phyloP scores from a whole-genome alignment of 257 asterid genomes.

The Voacanga thouarsii region DNA sequence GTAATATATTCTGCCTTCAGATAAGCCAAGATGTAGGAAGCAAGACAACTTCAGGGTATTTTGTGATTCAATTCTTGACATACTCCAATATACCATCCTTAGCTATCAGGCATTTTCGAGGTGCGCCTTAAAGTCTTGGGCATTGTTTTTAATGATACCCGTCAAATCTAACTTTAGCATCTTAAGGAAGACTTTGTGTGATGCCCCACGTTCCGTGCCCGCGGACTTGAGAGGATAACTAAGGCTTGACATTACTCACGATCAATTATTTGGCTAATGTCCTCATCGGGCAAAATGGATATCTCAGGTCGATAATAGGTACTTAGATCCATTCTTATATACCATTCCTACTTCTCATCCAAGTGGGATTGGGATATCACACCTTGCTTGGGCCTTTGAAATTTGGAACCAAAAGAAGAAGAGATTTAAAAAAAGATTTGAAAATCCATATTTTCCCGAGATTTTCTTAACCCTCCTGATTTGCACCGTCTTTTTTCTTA shows the following conservation, averaged over 20 bases:
- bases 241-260: too few relatives aligned
- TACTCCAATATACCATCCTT: not conserved
- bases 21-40: not conserved
- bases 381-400: constrained; percentile 1
- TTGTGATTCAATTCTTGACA: not conserved
- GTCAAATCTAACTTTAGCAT: not conserved
- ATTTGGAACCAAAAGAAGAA: constrained; percentile 2
- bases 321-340: too few relatives aligned
- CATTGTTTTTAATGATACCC: not conserved
- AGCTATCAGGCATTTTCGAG: not conserved
- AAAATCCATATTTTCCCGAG: not conserved
- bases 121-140: constrained; percentile 2
- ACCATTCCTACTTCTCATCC: too few relatives aligned
- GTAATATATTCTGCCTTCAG: not conserved
- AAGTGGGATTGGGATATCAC: too few relatives aligned
- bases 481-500: not conserved
- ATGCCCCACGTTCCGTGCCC: too few relatives aligned
- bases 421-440: not conserved
- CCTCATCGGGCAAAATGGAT: too few relatives aligned
- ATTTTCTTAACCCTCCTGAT: not conserved
- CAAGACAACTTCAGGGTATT: not conserved
- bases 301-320: too few relatives aligned
- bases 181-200: not conserved
- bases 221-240: too few relatives aligned
- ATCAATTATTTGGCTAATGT: too few relatives aligned